phyloP scores from a whole-genome alignment of 345 rosid genomes.

The Xanthoceras sorbifolium region DNA sequence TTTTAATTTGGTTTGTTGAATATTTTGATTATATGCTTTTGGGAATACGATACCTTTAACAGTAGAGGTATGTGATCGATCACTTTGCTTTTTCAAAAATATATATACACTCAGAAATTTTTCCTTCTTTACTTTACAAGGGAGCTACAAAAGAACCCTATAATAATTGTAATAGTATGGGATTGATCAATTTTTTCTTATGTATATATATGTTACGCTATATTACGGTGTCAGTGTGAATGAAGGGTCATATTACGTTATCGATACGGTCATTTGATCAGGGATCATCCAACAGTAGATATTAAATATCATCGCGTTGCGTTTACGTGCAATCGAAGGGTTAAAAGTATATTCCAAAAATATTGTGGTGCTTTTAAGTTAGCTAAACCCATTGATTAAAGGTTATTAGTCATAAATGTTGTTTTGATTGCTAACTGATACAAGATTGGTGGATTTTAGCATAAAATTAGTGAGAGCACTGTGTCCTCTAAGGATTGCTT shows the following conservation, averaged over 20 bases:
- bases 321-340: not conserved
- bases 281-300: not conserved
- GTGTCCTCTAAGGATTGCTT: not conserved
- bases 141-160: not conserved
- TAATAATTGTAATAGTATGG: too few relatives aligned
- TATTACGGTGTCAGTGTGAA: too few relatives aligned
- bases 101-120: not conserved
- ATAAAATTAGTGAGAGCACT: not conserved
- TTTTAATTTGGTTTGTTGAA: not conserved
- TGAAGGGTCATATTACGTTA: not conserved
- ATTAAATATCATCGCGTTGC: not conserved
- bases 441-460: not conserved
- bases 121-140: not conserved
- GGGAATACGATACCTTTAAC: slow-evolving; percentile 9
- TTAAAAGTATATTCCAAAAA: not conserved
- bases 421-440: not conserved
- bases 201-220: too few relatives aligned
- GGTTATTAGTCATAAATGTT: not conserved
- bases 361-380: not conserved
- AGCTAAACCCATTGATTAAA: not conserved
- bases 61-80: not conserved
- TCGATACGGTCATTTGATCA: not conserved
- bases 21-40: not conserved
- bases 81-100: not conserved
- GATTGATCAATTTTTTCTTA: too few relatives aligned